Base-by-base conservation (phyloP, 768 basidiomycete species). In the Fomitopsis serialis region DNA sequence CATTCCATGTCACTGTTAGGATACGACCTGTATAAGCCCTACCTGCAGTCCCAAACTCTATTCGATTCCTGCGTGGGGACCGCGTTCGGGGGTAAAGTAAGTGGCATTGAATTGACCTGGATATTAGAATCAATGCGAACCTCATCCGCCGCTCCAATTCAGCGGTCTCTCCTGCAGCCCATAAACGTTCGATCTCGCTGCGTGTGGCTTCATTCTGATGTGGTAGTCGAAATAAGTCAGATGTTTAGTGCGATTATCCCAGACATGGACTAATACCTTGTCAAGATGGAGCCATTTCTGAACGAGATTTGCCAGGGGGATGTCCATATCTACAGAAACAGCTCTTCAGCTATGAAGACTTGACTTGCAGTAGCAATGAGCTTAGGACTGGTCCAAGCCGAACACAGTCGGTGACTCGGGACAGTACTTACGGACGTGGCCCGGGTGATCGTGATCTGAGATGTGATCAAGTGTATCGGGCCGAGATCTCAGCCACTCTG, bases 21-120 rank as follows among this genome's bases (percentile, higher is more conserved):
- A 19, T 17, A 53, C 21, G 7, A 15, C 48, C 22, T 22, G 40
- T 42, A 21, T 17, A 40, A 29, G 34, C 17, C 54, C 67, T 65
- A 85, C 91, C 91, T 52, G 92, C 90, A 22, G 92, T 95, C 4
- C 92, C 92, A 66, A 95, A 95, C 54, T 86, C 80, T 58, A 95
- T 93, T 34, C 92, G 79, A 3, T 70, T 70, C 59, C 87, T 89
- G 45, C 9, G 21, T 32, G 19, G 19, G 9, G 19, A 27, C 9
- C 24, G 8, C 11, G 50, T 40, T 48, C n/a, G 15, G 35, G 49
- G 23, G 22, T 13, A 48, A 22, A 27, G 9, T 8, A 10, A 17
- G 37, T 23, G 35, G 8, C 36, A 45, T 27, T 9, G 10, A 48
- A 22, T 15, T 2, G 17, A 13, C 17, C n/a, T 15, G 36, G n/a